Percentiles rank a stretch among this genome's conserved stretches.
Evolutionary conservation across 768 basidiomycete species (phyloP).

Genomic region (Clitopilus passeckerianus): DNA sequence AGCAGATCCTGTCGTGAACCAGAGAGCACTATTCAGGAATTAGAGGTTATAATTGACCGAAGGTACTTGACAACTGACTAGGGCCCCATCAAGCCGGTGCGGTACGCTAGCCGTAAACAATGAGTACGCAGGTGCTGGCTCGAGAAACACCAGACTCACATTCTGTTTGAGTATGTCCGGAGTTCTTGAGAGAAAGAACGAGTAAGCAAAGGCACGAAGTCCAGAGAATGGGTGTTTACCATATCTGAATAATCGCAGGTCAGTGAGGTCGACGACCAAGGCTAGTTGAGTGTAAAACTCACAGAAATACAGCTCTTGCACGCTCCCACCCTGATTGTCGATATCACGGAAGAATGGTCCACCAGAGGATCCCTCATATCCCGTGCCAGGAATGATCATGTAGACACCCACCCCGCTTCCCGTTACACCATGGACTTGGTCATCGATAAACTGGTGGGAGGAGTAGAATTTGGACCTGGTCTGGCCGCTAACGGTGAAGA

Average conservation of each 20-base stretch:
- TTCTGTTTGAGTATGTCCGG: conserved; percentile 32
- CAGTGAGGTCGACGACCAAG: neutral
- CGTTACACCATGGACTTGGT: conserved; percentile 26
- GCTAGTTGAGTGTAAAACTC: conserved; percentile 7
- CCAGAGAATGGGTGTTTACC: neutral
- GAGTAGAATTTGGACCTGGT: conserved; percentile 31
- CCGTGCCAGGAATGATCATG: conserved; percentile 27
- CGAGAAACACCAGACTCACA: conserved; percentile 11
- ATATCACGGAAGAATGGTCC: conserved; percentile 31
- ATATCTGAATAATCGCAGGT: neutral
- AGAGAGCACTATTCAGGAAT: conserved; percentile 22
- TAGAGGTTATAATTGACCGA: neutral
- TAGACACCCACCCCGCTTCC: conserved; percentile 22
- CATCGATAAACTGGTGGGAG: conserved; percentile 29
- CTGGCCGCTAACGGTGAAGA: conserved; percentile 23
- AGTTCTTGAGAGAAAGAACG: conserved; percentile 18
- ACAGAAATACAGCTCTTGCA: conserved; percentile 32
- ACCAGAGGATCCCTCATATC: conserved; percentile 25
- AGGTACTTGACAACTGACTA: conserved; percentile 21
- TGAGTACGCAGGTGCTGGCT: neutral
- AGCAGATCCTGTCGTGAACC: conserved; percentile 27
- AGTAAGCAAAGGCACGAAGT: neutral
- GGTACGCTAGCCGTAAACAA: conserved; percentile 12
- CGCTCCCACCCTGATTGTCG: conserved; percentile 26
- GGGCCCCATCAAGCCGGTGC: conserved; percentile 29